Percentiles rank a stretch among this genome's conserved stretches.
Conservation (phyloP, 441 rosid species). For the Euphorbia schlechtendalii region DNA sequence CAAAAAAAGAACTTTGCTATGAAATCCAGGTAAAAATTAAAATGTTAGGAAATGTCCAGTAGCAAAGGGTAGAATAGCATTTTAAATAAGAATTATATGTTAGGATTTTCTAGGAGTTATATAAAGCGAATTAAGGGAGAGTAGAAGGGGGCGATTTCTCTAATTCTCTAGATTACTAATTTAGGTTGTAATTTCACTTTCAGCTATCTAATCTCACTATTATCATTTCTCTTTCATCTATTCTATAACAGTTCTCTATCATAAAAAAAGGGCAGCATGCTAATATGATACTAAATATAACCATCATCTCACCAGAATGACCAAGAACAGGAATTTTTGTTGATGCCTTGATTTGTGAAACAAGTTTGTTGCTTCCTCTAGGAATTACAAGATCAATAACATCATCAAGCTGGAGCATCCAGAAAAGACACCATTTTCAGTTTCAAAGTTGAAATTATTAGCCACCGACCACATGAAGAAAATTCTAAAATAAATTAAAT, state of each 20-base stretch:
- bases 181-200: too few relatives aligned
- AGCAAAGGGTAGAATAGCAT: too few relatives aligned
- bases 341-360: conserved; percentile 81
- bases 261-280: conserved; percentile 15
- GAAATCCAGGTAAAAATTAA: conserved; percentile 12
- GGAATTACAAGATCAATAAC: conserved; percentile 98
- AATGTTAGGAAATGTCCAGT: too few relatives aligned
- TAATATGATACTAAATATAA: conserved; percentile 11
- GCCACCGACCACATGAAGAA: conserved; percentile 1
- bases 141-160: too few relatives aligned
- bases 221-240: too few relatives aligned
- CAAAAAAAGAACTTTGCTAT: conserved; percentile 16
- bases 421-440: conserved; percentile 18
- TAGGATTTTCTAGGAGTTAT: too few relatives aligned
- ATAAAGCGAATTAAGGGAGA: too few relatives aligned
- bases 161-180: too few relatives aligned
- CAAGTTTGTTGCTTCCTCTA: conserved; percentile 97
- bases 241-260: too few relatives aligned
- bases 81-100: too few relatives aligned
- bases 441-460: conserved; percentile 7
- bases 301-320: conserved; percentile 69
- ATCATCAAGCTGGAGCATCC: conserved; percentile 81
- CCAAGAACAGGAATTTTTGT: conserved; percentile 98
- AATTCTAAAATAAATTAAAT: conserved; percentile 6
- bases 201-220: too few relatives aligned